These are phyloP conservation scores for Corynascus novoguineensis DNA, from an alignment of 495 filamentous ascomycete species.

Conservation along the genomic window DNA sequence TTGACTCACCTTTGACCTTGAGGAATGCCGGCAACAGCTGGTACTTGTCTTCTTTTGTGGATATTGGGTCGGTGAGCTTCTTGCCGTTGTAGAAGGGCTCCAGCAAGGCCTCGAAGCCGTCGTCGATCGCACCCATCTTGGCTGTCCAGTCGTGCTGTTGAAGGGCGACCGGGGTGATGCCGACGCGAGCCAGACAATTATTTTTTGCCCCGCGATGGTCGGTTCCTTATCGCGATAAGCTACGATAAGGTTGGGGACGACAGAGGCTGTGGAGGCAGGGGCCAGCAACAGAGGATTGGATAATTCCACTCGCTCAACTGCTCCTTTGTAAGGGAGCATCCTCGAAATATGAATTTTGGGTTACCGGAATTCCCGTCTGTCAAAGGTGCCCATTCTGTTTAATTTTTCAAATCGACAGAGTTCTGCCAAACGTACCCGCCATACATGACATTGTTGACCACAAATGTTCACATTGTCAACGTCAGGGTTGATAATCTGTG, in stretches of 20 bases:
- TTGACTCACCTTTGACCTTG: conserved; percentile 72
- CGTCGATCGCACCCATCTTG: conserved; percentile 44
- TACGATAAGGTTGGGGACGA: conserved; percentile 22
- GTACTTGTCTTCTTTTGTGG: conserved; percentile 90
- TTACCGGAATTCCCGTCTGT: too few relatives aligned
- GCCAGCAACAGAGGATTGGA: too few relatives aligned
- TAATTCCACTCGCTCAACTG: too few relatives aligned
- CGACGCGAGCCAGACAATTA: conserved; percentile 11
- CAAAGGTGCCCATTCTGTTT: too few relatives aligned
- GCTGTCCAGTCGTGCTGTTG: conserved; percentile 14
- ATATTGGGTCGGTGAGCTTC: conserved; percentile 83
- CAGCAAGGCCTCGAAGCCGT: conserved; percentile 77
- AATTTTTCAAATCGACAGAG: too few relatives aligned
- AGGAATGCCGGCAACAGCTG: conserved; percentile 93
- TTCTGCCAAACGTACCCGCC: too few relatives aligned
- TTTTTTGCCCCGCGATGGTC: conserved; percentile 23
- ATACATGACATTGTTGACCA: too few relatives aligned
- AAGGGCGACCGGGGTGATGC: conserved; percentile 9
- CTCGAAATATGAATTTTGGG: too few relatives aligned
- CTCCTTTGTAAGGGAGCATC: too few relatives aligned
- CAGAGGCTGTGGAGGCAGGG: background rate
- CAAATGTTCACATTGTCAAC: too few relatives aligned
- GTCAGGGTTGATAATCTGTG: too few relatives aligned
- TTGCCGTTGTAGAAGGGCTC: conserved; percentile 97
- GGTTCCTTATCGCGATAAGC: conserved; percentile 19